A percentile compares a stretch with the other conserved stretches of the same genome.
Evolutionary conservation across 768 basidiomycete genomes (phyloP).

Genomic region (Agaricus blazei): DNA sequence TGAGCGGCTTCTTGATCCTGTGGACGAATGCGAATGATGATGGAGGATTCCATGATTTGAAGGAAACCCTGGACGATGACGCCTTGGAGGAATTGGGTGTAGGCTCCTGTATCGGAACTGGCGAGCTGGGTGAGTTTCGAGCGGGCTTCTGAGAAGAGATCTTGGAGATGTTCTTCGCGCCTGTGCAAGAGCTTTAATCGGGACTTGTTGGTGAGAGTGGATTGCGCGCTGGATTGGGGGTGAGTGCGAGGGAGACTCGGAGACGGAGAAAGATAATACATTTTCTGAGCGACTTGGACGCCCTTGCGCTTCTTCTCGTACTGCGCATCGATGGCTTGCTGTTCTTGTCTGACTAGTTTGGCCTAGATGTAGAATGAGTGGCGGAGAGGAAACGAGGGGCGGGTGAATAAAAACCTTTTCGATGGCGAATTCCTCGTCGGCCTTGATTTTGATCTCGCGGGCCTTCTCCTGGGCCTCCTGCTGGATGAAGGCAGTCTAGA

Average conservation of each 20-base stretch:
- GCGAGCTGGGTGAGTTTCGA: constrained; percentile 46
- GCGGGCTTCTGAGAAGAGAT: constrained; percentile 69
- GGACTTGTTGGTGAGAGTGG: constrained; percentile 94
- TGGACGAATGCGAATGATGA: constrained; percentile 61
- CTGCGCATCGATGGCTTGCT: constrained; percentile 88
- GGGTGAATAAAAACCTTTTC: constrained; percentile 65
- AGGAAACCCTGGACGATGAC: constrained; percentile 84
- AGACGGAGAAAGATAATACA: constrained; percentile 47
- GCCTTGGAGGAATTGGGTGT: constrained; percentile 78
- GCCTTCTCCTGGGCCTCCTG: constrained; percentile 98
- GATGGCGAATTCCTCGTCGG: constrained; percentile 98
- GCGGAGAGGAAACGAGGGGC: no score
- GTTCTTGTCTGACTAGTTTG: constrained; percentile 95
- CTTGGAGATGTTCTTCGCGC: constrained; percentile 88
- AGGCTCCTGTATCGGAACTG: constrained; percentile 50
- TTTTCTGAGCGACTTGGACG: constrained; percentile 92
- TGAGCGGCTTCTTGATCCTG: constrained; percentile 59
- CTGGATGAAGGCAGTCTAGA: constrained; percentile 94
- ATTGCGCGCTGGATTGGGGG: constrained; percentile 67
- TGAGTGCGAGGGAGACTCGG: constrained; percentile 2
- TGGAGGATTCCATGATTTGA: constrained; percentile 70
- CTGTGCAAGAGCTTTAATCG: constrained; percentile 86
- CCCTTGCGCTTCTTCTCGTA: constrained; percentile 97
- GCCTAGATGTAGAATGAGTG: constrained; percentile 47
- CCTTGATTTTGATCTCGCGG: constrained; percentile 93